Base-by-base conservation (phyloP, 164 flowering plant genomes). In the Houttuynia cordata region DNA sequence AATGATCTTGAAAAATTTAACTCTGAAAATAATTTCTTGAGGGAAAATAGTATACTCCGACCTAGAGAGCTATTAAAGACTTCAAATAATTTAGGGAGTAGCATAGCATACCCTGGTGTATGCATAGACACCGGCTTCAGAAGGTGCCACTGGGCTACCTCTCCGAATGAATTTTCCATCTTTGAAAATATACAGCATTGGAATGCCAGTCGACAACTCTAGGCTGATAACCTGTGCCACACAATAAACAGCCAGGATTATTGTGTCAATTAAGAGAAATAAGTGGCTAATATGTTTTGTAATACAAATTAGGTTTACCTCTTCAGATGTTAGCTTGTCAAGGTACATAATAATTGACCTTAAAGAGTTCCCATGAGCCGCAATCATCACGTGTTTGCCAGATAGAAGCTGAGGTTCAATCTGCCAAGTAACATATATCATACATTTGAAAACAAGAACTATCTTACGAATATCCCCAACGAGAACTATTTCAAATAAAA, bases 341-440 rank as follows among this genome's bases (percentile, higher is more conserved):
- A 94, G 96, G 73, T 90, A 91, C 99, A 94, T 94, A 39, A 94
- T 94, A 73, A 94, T 94, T 67, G 99, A 85, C 73, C 99, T 83
- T 73, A 94, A 72, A 21, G 99, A 94, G 64, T 94, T 94, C 62
- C 96, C 99, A 68, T 94, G 99, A 24, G 99, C 99, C 53, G 97
- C 93, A 70, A 94, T 87, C 96, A 94, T 80, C 57, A 94, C 84
- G 75, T 94, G 80, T 71, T 91, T 88, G 67, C 99, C 97, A 56
- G 83, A 61, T 12, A 64, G 65, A 65, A 94, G 86, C 65, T 81
- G 81, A 2, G 91, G 91, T 75, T 86, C 93, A 74, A 94, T 88
- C 99, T 93, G 86, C 73, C 72, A 63, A 19, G 53, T 17, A 42
- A 63, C n/a, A n/a, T n/a, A n/a, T n/a, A n/a, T n/a, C n/a, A n/a